Evolutionary conservation across 495 filamentous ascomycete genomes (phyloP), one percentile per base, ranked within the genome.

Genomic region (Neurospora sp.): DNA sequence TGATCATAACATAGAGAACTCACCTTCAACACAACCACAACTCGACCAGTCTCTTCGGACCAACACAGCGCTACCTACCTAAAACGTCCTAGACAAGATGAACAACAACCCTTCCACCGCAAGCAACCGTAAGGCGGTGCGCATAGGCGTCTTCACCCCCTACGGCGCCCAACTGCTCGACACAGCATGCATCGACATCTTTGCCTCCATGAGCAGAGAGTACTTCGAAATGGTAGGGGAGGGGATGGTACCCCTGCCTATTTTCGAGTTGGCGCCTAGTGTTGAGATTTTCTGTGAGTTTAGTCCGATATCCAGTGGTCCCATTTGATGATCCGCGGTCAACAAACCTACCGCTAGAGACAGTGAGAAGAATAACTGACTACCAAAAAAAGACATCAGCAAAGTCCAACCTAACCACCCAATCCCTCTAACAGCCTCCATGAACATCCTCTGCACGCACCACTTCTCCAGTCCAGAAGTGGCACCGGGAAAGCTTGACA

Each of bases 401-500:
- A 78, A 75, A 6, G 77, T 81, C 27, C 74, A 70, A 20, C 77
- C 81, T 0, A 77, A 79, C 39, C 72, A 74, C 18, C 72, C 69
- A 9, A 80, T 82, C 72, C 42, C 74, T 2, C 66, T 86, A 16
- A 88, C 85, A 11, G 74, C 84, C 0, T 73, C 80, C 39, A 71
- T 82, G 39, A 62, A 73, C 9, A 66, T 88, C 18, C 41, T 75
- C 2, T 76, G 84, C 39, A 87, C 85, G 0, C 77, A 86, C 73
- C 81, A 84, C 72, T 76, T 83, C 37, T 75, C 75, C 14, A 82
- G 86, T 78, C 40, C 78, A 1, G 83, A 82, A 8, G 86, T 89
- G 7, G 79, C 78, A 8, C 83, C 84, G 0, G 88, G 88, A 5
- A 83, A 83, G 41, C 82, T 90, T 2, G 87, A 90, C 76, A 78